phyloP scores from a whole-genome alignment of 2,329 filamentous ascomycete species.

The Phaeosphaeria sp. region DNA sequence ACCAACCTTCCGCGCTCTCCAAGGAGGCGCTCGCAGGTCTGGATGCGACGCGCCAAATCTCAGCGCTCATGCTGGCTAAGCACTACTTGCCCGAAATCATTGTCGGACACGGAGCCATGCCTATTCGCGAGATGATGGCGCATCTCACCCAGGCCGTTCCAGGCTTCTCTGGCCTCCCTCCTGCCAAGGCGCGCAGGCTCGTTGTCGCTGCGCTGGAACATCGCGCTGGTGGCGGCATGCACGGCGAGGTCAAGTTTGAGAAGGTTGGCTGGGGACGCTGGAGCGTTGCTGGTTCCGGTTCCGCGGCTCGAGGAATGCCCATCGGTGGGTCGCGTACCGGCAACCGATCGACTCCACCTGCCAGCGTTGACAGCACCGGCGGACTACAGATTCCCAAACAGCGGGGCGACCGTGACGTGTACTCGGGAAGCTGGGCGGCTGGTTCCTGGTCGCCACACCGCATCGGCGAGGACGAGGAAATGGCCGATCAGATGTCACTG shows the following conservation, averaged over 20 bases:
- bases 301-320: slow-evolving; percentile 60
- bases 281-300: slow-evolving; percentile 64
- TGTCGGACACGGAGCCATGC: slow-evolving; percentile 85
- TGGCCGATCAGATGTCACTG: slow-evolving; percentile 91
- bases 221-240: slow-evolving; percentile 65
- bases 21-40: slow-evolving; percentile 60
- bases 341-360: slow-evolving; percentile 55
- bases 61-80: slow-evolving; percentile 82
- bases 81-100: slow-evolving; percentile 91
- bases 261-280: slow-evolving; percentile 98
- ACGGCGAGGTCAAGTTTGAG: slow-evolving; percentile 82
- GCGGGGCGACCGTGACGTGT: slow-evolving; percentile 45
- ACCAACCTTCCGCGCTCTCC: slow-evolving; percentile 53
- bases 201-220: slow-evolving; percentile 93
- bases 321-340: slow-evolving; percentile 45
- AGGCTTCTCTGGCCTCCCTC: slow-evolving; percentile 87
- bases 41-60: slow-evolving; percentile 83
- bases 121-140: slow-evolving; percentile 94
- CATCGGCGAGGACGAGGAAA: slow-evolving; percentile 53
- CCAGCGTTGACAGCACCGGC: slow-evolving; percentile 52
- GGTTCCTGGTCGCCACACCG: slow-evolving; percentile 74
- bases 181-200: slow-evolving; percentile 85
- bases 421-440: slow-evolving; percentile 67
- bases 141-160: slow-evolving; percentile 93
- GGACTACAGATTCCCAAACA: slow-evolving; percentile 56